Conservation (phyloP, 106 monocot genomes). For the Iris macrosiphon region DNA sequence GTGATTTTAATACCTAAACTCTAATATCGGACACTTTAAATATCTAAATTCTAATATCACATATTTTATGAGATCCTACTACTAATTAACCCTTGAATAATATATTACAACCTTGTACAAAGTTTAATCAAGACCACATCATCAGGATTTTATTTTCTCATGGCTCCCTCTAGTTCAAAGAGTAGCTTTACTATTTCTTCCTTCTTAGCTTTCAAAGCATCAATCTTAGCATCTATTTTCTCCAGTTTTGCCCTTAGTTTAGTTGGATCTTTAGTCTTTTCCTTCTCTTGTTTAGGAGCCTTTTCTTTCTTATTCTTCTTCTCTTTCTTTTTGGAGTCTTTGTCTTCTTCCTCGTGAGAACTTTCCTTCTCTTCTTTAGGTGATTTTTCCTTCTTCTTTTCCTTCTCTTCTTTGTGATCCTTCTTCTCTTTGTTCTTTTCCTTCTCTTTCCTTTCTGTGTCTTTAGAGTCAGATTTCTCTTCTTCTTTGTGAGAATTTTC, state of each 20-base stretch:
- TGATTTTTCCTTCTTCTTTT: not conserved
- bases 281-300: not conserved
- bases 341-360: not conserved
- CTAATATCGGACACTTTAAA: too few species aligned
- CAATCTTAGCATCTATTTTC: conserved; percentile 4
- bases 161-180: not conserved
- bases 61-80: too few species aligned
- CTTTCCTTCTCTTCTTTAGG: not conserved
- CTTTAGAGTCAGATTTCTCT: too few species aligned
- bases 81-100: too few species aligned
- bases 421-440: not conserved
- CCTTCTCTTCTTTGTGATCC: not conserved
- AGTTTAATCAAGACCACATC: too few species aligned
- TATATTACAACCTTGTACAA: too few species aligned
- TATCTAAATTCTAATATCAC: too few species aligned
- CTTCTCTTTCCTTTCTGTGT: not conserved
- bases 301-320: not conserved
- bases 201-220: conserved; percentile 2
- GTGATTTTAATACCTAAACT: too few species aligned
- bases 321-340: not conserved
- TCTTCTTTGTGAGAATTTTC: not conserved
- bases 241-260: conserved; percentile 3
- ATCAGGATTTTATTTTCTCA: too few species aligned
- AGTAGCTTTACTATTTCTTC: not conserved
- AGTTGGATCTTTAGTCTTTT: not conserved